Conservation (phyloP, 345 rosid genomes). For the Gossypioides kirkii region DNA sequence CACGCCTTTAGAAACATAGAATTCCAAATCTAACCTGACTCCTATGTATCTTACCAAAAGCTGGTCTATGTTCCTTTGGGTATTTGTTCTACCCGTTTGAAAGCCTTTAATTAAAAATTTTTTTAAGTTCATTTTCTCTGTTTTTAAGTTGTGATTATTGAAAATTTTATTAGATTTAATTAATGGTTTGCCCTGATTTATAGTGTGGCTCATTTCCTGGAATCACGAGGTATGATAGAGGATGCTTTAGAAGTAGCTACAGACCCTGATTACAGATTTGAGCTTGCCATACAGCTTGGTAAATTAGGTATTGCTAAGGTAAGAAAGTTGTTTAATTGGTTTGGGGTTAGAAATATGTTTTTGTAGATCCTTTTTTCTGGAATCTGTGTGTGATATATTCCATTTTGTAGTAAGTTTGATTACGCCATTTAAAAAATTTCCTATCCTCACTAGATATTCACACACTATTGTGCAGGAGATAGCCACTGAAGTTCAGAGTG, state of each 20-base stretch:
- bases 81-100: neutral
- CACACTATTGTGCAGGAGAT: slow-evolving; percentile 51
- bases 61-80: neutral
- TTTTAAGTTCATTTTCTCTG: neutral
- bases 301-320: slow-evolving; percentile 93
- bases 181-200: slow-evolving; percentile 21
- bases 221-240: slow-evolving; percentile 95
- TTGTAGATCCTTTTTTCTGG: neutral
- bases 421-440: neutral
- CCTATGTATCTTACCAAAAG: neutral
- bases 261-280: slow-evolving; percentile 93
- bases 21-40: neutral
- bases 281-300: slow-evolving; percentile 91
- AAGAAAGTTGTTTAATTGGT: slow-evolving; percentile 12
- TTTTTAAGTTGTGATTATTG: neutral
- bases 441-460: neutral
- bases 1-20: neutral
- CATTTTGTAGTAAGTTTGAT: slow-evolving; percentile 4
- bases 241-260: slow-evolving; percentile 95
- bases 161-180: slow-evolving; percentile 14
- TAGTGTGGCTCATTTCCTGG: slow-evolving; percentile 97
- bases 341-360: neutral
- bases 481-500: slow-evolving; percentile 73
- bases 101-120: neutral
- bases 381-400: neutral